These are phyloP conservation scores for Limnanthes douglasii DNA, from an alignment of 345 rosid genomes.

Conservation along the genomic window DNA sequence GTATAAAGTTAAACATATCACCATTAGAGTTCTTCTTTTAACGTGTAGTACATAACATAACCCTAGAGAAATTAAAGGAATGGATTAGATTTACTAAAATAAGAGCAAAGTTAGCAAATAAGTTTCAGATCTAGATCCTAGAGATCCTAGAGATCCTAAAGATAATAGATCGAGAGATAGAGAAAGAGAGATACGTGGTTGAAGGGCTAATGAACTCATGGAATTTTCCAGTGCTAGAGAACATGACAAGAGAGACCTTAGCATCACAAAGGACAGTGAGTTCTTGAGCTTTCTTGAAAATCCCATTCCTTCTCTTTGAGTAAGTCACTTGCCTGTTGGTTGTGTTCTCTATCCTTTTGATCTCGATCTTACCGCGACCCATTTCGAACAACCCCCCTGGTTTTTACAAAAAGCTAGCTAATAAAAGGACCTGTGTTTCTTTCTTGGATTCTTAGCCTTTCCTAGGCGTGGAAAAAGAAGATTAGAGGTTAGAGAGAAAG, in stretches of 20 bases:
- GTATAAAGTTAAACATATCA: neutral
- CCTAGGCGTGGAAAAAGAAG: slow-evolving; percentile 3
- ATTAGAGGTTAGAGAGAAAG: neutral
- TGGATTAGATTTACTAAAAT: too few species aligned
- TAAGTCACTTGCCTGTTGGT: slow-evolving; percentile 53
- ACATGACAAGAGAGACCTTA: slow-evolving; percentile 41
- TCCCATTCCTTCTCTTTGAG: slow-evolving; percentile 44
- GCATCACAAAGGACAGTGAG: slow-evolving; percentile 65
- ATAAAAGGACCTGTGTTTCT: neutral
- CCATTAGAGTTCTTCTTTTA: too few species aligned
- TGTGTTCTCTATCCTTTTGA: slow-evolving; percentile 48
- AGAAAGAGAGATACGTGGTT: slow-evolving; percentile 18
- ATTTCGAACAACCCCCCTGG: slow-evolving; percentile 1
- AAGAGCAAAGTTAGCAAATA: neutral
- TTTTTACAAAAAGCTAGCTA: neutral
- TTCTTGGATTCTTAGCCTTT: neutral
- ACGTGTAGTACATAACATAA: too few species aligned
- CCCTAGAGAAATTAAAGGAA: too few species aligned
- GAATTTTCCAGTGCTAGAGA: slow-evolving; percentile 30
- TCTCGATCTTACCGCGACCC: slow-evolving; percentile 56
- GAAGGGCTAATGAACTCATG: slow-evolving; percentile 32
- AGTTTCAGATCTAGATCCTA: neutral
- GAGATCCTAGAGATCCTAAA: neutral
- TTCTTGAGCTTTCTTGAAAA: slow-evolving; percentile 54
- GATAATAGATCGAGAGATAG: neutral